phyloP scores from a whole-genome alignment of 179 eudicot genomes.

The Drosera spatulata region DNA sequence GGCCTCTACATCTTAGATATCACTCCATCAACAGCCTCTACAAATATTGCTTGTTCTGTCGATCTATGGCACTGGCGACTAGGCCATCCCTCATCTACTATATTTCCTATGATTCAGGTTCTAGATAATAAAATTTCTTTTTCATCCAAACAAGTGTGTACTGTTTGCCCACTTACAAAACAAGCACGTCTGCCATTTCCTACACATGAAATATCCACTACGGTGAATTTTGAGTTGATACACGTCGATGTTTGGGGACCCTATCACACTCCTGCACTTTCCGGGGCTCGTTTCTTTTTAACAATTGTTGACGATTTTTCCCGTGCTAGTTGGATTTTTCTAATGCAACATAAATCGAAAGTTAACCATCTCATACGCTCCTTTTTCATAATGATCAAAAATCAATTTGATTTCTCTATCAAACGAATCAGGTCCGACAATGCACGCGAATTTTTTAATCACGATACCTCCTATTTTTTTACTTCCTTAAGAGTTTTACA shows the following conservation, averaged over 20 bases:
- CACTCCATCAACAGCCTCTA: too few species aligned
- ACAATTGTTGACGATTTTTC: constrained; percentile 3
- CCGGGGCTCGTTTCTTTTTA: background rate
- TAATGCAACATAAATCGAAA: background rate
- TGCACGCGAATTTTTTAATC: background rate
- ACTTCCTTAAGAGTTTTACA: background rate
- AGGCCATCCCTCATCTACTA: too few species aligned
- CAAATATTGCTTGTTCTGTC: too few species aligned
- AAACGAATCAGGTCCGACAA: background rate
- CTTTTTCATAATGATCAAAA: background rate
- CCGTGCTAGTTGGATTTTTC: too few species aligned
- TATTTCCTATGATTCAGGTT: too few species aligned
- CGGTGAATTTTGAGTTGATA: background rate
- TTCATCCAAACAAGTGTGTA: too few species aligned
- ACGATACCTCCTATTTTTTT: background rate
- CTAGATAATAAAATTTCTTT: too few species aligned
- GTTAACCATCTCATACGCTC: background rate
- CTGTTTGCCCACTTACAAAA: background rate
- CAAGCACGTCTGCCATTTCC: background rate
- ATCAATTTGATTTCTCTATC: background rate
- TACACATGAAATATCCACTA: background rate
- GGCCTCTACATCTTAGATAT: too few species aligned
- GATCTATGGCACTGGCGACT: too few species aligned
- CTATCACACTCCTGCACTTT: background rate
- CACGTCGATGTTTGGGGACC: background rate